Conservation (phyloP, 148 eudicot species). For the Heliamphora exappendiculata region DNA sequence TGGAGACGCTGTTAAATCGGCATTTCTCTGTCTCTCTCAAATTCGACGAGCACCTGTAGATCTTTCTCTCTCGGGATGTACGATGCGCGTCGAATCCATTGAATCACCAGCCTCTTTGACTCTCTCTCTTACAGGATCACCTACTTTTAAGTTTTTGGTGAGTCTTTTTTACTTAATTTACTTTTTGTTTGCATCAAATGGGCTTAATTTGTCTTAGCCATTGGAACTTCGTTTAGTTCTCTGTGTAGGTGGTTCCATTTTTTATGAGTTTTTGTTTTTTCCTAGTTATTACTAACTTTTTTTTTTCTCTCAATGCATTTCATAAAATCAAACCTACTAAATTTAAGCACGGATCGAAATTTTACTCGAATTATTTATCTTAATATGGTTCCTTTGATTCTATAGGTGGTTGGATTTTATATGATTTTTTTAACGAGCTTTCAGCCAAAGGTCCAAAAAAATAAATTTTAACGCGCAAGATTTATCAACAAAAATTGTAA, state of each 20-base stretch:
- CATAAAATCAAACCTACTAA: not conserved
- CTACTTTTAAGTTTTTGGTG: constrained; percentile 23
- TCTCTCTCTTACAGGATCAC: constrained; percentile 13
- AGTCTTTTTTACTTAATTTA: constrained; percentile 12
- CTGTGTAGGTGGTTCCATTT: not conserved
- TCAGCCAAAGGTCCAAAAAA: no score
- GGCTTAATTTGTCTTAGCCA: not conserved
- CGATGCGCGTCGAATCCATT: constrained; percentile 17
- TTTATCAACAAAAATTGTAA: no score
- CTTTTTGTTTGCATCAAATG: not conserved
- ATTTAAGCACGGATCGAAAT: not conserved
- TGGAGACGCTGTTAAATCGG: no score
- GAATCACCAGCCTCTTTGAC: not conserved
- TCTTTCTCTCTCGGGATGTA: constrained; percentile 11
- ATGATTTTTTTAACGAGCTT: no score
- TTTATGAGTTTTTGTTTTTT: not conserved
- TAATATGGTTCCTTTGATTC: no score
- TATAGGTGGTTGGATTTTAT: no score
- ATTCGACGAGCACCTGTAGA: constrained; percentile 11
- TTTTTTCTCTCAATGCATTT: not conserved
- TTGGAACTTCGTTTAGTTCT: not conserved
- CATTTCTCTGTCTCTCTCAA: not conserved
- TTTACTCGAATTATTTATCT: no score
- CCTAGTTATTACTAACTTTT: not conserved
- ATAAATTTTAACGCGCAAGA: no score